phyloP scores from a whole-genome alignment of 2,329 filamentous ascomycete species.

The Aspergillus sp. region DNA sequence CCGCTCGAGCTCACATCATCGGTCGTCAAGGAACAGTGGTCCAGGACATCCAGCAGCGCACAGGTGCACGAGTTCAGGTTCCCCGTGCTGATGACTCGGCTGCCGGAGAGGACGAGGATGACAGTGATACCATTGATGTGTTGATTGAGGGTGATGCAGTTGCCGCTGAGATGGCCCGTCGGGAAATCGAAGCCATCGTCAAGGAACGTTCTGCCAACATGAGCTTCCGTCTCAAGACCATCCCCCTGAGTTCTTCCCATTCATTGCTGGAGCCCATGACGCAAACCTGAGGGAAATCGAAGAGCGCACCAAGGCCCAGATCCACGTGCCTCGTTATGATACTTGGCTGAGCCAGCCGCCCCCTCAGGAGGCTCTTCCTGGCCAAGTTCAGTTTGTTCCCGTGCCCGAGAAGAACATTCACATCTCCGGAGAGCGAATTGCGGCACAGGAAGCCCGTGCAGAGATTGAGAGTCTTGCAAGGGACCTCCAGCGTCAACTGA shows the following conservation, averaged over 20 bases:
- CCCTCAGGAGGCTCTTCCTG: constrained; percentile 57
- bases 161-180: constrained; percentile 75
- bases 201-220: constrained; percentile 79
- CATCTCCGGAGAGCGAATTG: constrained; percentile 77
- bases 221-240: constrained; percentile 73
- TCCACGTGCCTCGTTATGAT: constrained; percentile 79
- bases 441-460: constrained; percentile 73
- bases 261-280: constrained; percentile 79
- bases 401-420: constrained; percentile 74
- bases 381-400: constrained; percentile 66
- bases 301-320: constrained; percentile 67
- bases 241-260: constrained; percentile 91
- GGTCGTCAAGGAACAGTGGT: constrained; percentile 87
- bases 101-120: constrained; percentile 68
- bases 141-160: constrained; percentile 86
- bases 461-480: constrained; percentile 75
- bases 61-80: constrained; percentile 84
- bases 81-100: constrained; percentile 69
- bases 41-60: constrained; percentile 82
- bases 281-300: constrained; percentile 64
- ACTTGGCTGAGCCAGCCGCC: constrained; percentile 66
- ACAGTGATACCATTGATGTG: constrained; percentile 74
- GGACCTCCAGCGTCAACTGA: constrained; percentile 70
- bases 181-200: constrained; percentile 81
- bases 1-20: constrained; percentile 83